Base-by-base conservation (phyloP, 257 asterid species). In the Misopates orontium region DNA sequence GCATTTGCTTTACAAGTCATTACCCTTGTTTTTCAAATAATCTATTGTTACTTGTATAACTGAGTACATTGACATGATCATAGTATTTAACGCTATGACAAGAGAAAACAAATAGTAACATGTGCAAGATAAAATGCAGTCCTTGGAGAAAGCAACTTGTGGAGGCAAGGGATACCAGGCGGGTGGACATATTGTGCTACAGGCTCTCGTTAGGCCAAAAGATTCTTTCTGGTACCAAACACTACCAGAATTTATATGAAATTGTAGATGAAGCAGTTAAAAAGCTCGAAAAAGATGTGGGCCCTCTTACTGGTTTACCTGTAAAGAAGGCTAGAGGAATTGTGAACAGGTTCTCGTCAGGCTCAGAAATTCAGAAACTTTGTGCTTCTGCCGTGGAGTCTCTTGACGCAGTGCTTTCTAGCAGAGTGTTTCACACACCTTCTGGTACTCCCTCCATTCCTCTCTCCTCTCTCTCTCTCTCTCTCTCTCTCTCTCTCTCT, bases 261-360 rank as follows among this genome's bases (percentile, higher is more conserved):
- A 72, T 79, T 60, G 47, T 84, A 4, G 90, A 82, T 52, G 90
- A 83, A 76, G 88, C 95, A 28, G 91, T 86, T 41, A 64, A 76
- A 39, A 79, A 69, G 71, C 95, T 93, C 23, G 99, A 90, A 82
- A 82, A 75, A 48, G 99, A 93, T 22, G 85, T 87, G n/a, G 99
- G 99, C 7, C 95, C 92, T 25, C 75, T 90, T 54, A 87, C 99
- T 19, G 99, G 96, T 73, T 79, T 86, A 67, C 99, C 97, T 8
- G 92, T 87, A 32, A 93, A 87, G 84, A 93, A 64, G 69, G 99
- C 97, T n/a, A 78, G 99, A 71, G 96, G 99, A 53, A 93, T 93
- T 32, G 99, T 93, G 56, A 93, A 93, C 79, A 81, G 97, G 85
- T 94, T 93, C 59, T 86, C 97, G 8, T 87, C 88, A 0, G 97